phyloP scores from a whole-genome alignment of 495 filamentous ascomycete species.

The Oleoguttula mirabilis region DNA sequence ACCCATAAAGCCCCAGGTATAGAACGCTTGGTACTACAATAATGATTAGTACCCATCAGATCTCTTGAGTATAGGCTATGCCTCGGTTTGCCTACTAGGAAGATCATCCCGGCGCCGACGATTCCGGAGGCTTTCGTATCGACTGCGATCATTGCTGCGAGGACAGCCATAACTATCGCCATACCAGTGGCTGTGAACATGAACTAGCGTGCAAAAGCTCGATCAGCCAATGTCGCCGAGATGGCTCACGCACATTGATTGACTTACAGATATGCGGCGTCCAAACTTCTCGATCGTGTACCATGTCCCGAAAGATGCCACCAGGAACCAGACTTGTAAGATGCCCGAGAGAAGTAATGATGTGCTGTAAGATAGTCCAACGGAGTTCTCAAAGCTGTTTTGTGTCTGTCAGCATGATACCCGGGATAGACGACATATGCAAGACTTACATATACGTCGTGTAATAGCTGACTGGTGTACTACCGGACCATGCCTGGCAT shows the following conservation, averaged over 20 bases:
- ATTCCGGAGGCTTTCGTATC: conserved; percentile 18
- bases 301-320: conserved; percentile 28
- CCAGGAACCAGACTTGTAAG: conserved; percentile 27
- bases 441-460: background rate
- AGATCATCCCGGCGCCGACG: conserved; percentile 27
- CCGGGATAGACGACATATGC: too few relatives aligned
- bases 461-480: background rate
- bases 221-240: too few relatives aligned
- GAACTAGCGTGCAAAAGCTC: too few relatives aligned
- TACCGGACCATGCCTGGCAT: background rate
- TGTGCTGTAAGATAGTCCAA: conserved; percentile 23
- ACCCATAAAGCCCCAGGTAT: conserved; percentile 26
- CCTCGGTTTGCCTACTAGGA: too few relatives aligned
- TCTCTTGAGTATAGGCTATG: too few relatives aligned
- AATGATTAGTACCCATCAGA: too few relatives aligned
- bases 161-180: conserved; percentile 22
- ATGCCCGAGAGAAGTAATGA: conserved; percentile 25
- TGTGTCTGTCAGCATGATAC: too few relatives aligned
- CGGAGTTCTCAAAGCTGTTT: conserved; percentile 22
- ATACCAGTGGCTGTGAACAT: conserved; percentile 29
- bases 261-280: conserved; percentile 17
- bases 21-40: conserved; percentile 30
- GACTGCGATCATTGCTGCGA: conserved; percentile 23
- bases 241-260: too few relatives aligned
- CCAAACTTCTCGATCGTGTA: conserved; percentile 24